Evolutionary conservation across 441 rosid species (phyloP).

Genomic region (Isatis lusitanica): DNA sequence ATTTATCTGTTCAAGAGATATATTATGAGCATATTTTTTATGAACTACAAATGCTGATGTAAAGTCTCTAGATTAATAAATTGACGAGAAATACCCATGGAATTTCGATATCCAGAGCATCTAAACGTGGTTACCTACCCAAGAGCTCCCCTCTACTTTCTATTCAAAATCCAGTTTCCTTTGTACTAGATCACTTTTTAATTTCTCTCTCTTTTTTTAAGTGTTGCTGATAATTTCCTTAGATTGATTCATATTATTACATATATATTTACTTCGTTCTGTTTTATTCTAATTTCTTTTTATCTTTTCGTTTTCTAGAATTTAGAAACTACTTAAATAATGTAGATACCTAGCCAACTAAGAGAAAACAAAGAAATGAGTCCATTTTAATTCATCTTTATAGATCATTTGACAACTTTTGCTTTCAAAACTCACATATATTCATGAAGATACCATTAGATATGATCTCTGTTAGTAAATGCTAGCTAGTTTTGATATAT

Average conservation of each 20-base stretch:
- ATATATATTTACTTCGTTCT: no score
- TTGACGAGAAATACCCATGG: not conserved
- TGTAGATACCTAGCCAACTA: not conserved
- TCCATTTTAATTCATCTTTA: not conserved
- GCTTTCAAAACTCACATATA: not conserved
- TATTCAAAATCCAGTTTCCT: not conserved
- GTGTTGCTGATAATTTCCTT: not conserved
- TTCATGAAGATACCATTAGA: no score
- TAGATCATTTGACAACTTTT: not conserved
- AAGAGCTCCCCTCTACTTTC: conserved; percentile 16
- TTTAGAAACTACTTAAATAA: not conserved
- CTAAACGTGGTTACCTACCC: conserved; percentile 32
- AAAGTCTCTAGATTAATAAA: not conserved
- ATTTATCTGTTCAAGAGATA: not conserved
- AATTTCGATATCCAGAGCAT: not conserved
- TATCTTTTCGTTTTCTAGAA: not conserved
- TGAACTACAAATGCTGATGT: not conserved
- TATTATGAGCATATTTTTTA: not conserved
- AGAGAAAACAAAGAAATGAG: not conserved
- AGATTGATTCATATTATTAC: not conserved
- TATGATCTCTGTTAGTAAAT: no score
- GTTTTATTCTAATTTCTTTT: not conserved
- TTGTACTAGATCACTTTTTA: not conserved
- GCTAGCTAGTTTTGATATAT: no score
- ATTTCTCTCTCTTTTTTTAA: not conserved